Evolutionary conservation across 1,284 basidiomycete genomes (phyloP).

Genomic region (Apiotrichum akiyoshidainum): DNA sequence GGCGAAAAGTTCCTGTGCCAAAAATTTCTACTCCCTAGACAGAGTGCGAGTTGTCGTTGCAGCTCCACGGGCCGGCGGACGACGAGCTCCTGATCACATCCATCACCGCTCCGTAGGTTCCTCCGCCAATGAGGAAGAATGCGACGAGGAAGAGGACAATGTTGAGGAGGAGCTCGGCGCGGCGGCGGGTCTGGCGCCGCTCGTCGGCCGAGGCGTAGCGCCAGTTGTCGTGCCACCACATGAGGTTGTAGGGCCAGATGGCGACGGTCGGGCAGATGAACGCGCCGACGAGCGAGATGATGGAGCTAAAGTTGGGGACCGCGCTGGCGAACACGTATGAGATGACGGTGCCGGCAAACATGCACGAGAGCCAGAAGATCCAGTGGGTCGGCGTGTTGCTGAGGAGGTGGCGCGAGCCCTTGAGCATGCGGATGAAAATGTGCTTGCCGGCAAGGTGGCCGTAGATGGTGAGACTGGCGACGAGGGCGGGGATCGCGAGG

Average conservation of each 20-base stretch:
- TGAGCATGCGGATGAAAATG: conserved; percentile 41
- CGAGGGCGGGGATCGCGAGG: conserved; percentile 42
- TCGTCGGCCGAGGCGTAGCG: conserved; percentile 2
- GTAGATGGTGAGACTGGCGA: conserved; percentile 15
- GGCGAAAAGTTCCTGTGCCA: too few species aligned
- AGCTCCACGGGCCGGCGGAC: conserved; percentile 25
- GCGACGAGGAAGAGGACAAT: conserved; percentile 33
- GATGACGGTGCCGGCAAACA: conserved; percentile 15
- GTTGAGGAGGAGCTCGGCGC: conserved; percentile 23
- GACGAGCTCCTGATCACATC: conserved; percentile 23
- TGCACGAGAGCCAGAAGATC: conserved; percentile 36
- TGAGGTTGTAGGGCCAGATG: conserved; percentile 26
- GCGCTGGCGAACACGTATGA: conserved; percentile 30
- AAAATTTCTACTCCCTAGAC: background rate
- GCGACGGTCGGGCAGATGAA: conserved; percentile 23
- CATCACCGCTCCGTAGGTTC: conserved; percentile 29
- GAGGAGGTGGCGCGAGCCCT: conserved; percentile 36
- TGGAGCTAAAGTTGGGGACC: conserved; percentile 25
- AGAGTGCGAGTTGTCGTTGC: conserved; percentile 24
- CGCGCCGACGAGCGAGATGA: conserved; percentile 34
- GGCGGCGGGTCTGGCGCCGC: conserved; percentile 17
- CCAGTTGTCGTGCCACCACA: conserved; percentile 36
- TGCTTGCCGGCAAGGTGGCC: conserved; percentile 22
- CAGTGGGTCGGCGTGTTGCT: conserved; percentile 35
- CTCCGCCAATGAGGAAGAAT: conserved; percentile 25